These are phyloP conservation scores for Nakazawaea anatomiae DNA, from an alignment of 805 yeast genomes.

Conservation along the genomic window DNA sequence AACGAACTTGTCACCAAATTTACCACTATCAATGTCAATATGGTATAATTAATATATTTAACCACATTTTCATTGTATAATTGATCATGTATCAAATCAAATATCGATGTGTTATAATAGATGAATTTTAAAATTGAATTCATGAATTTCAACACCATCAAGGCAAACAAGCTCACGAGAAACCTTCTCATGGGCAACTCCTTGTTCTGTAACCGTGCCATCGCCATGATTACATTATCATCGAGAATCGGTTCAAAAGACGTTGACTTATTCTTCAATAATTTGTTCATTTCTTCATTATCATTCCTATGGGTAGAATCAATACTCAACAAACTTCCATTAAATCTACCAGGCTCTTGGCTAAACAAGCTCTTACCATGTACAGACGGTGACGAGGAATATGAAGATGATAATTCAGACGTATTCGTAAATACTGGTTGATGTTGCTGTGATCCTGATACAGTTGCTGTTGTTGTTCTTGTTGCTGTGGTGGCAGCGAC, in stretches of 20 bases:
- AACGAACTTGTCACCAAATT: constrained; percentile 24
- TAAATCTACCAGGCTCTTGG: not conserved
- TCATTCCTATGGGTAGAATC: not conserved
- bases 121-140: constrained; percentile 18
- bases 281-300: not conserved
- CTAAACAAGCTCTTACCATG: not conserved
- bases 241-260: constrained; percentile 4
- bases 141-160: constrained; percentile 25
- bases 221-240: constrained; percentile 33
- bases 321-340: no score
- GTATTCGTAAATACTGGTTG: not conserved
- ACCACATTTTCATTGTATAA: constrained; percentile 7
- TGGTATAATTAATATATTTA: constrained; percentile 14
- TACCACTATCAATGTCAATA: constrained; percentile 20
- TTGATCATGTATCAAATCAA: constrained; percentile 5
- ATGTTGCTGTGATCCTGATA: not conserved
- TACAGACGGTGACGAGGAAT: constrained; percentile 2
- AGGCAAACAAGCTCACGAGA: constrained; percentile 21
- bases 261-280: constrained; percentile 34
- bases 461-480: constrained; percentile 4
- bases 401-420: not conserved
- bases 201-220: constrained; percentile 36
- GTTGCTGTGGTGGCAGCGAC: constrained; percentile 2
- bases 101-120: constrained; percentile 13
- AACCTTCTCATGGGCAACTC: constrained; percentile 30